These are phyloP conservation scores for Osmozyma mogii DNA, from an alignment of 805 yeast species.

Conservation along the genomic window DNA sequence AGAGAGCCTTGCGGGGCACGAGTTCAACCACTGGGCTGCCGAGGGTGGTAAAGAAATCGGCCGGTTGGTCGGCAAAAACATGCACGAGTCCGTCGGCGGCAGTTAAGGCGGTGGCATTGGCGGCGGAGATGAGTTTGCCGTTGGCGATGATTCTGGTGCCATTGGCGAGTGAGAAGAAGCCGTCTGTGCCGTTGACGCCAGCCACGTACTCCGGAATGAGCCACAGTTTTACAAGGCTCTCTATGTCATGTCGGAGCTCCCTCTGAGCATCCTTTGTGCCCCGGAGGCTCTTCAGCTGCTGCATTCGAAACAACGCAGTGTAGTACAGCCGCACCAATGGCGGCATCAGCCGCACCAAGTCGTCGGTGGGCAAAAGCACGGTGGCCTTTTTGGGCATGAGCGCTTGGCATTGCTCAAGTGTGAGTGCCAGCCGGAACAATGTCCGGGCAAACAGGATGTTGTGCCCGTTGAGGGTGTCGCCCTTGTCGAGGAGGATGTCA, in stretches of 20 bases:
- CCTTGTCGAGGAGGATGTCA: constrained; percentile 22
- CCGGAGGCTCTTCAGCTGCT: constrained; percentile 9
- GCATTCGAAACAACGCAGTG: constrained; percentile 16
- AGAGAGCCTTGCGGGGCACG: constrained; percentile 28
- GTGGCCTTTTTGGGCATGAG: constrained; percentile 21
- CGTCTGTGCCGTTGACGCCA: constrained; percentile 12
- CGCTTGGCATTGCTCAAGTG: constrained; percentile 16
- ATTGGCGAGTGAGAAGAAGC: no score
- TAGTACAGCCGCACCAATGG: constrained; percentile 22
- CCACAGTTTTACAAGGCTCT: constrained; percentile 17
- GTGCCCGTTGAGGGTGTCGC: constrained; percentile 11
- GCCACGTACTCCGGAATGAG: constrained; percentile 20
- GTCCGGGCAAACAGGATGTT: constrained; percentile 19
- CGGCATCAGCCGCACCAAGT: constrained; percentile 19
- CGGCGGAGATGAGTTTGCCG: constrained; percentile 8
- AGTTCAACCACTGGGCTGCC: constrained; percentile 17
- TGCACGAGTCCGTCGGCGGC: constrained; percentile 30
- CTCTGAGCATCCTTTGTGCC: constrained; percentile 23
- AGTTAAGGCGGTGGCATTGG: constrained; percentile 12
- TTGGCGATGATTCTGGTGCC: constrained; percentile 21
- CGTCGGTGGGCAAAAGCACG: constrained; percentile 29
- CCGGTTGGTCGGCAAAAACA: constrained; percentile 14
- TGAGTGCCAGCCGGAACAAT: constrained; percentile 22
- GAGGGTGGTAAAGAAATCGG: constrained; percentile 15
- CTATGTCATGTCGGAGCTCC: constrained; percentile 24